Conservation (phyloP, 768 basidiomycete genomes). For the Nevesoporus exiguus region DNA sequence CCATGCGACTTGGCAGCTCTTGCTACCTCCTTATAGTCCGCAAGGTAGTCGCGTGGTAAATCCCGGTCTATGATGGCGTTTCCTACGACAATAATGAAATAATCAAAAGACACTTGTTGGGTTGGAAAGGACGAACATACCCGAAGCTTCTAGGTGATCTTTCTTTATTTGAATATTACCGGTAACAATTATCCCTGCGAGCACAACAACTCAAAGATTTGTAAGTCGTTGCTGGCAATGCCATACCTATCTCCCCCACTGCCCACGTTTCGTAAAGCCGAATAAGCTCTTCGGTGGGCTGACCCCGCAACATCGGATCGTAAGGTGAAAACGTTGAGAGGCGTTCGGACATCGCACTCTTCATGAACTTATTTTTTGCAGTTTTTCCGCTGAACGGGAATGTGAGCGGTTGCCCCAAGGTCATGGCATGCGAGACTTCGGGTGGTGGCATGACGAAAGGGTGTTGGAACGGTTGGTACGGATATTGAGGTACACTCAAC, state of each 20-base stretch:
- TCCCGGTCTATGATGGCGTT: constrained; percentile 33
- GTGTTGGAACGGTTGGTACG: constrained; percentile 14
- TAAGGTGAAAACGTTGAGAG: constrained; percentile 32
- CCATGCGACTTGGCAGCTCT: constrained; percentile 31
- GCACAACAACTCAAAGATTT: constrained; percentile 4
- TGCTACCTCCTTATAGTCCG: constrained; percentile 21
- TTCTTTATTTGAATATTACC: constrained; percentile 36
- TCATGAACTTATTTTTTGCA: constrained; percentile 32
- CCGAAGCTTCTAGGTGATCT: constrained; percentile 33
- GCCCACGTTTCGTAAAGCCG: constrained; percentile 36
- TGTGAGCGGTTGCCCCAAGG: constrained; percentile 23
- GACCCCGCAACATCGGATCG: constrained; percentile 29
- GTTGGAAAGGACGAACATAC: constrained; percentile 8
- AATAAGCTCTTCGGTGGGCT: constrained; percentile 33
- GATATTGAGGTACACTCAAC: constrained; percentile 11
- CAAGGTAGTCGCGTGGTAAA: constrained; percentile 23
- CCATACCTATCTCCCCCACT: constrained; percentile 29
- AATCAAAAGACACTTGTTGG: not conserved
- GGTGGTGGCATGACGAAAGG: constrained; percentile 14
- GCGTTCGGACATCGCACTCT: constrained; percentile 36
- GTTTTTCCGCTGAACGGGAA: constrained; percentile 31
- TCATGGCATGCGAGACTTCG: constrained; percentile 17
- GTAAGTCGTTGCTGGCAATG: not conserved
- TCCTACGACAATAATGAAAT: constrained; percentile 13
- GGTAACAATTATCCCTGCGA: constrained; percentile 31